Evolutionary conservation across 2,329 filamentous ascomycete species (phyloP), one percentile per base, ranked within the genome.

Genomic region (Cryphonectria nitschkei): DNA sequence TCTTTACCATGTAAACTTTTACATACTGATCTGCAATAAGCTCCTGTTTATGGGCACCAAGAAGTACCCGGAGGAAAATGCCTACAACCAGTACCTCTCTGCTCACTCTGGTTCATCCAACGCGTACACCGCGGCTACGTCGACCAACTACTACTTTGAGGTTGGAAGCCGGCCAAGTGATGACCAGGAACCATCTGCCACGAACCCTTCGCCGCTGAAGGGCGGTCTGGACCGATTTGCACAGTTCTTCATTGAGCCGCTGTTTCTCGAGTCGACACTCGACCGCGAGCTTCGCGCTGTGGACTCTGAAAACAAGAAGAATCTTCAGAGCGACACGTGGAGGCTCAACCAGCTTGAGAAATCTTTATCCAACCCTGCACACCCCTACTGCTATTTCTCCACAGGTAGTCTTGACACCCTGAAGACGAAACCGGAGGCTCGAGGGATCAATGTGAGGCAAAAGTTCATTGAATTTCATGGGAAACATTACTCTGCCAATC

Each of bases 61-160:
- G 81, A 99, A 98, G 88, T 99, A 96, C 78, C 96, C 96, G 0
- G 89, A 91, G 79, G 95, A 98, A 82, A 98, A 99, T 81, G 95
- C 93, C 74, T 99, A 99, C 84, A 94, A 93, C 77, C 92, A 95
- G 79, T 99, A 97, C 80, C 88, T 99, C 68, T 93, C 94, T 67
- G 88, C 93, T 72, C 92, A 98, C 80, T 97, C 94, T 13, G 96
- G 96, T 69, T 90, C 92, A 78, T 97, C 95, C 39, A 99, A 99
- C 80, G 96, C 96, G 69, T 98, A 97, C 81, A 99, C 96, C 1
- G 94, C 92, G 22, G 86, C 93, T 6, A 97, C 94, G 1, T 97
- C 95, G 67, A 99, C 96, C 74, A 98, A 98, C 82, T 99, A 97
- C 84, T 98, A 93, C 82, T 99, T 99, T 79, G 96, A 99, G 78